Evolutionary conservation across 2,329 filamentous ascomycete genomes (phyloP).

Genomic region (Clonostachys rosea): DNA sequence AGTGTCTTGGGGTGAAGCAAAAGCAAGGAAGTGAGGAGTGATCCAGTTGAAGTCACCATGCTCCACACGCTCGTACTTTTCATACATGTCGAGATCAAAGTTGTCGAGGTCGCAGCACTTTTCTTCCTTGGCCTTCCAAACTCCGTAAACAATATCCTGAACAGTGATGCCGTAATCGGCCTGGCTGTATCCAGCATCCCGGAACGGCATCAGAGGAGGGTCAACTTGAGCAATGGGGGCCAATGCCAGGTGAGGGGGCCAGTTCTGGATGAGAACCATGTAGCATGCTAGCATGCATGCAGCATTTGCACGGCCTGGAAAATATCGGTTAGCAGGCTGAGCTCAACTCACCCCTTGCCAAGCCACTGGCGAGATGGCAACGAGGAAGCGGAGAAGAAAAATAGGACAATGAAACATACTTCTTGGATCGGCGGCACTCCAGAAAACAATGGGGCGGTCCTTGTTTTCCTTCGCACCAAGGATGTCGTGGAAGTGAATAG

Average conservation of each 20-base stretch:
- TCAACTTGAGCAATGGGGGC: conserved; percentile 96
- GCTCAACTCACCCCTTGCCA: background rate
- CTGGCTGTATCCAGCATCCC: conserved; percentile 96
- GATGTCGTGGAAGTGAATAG: conserved; percentile 92
- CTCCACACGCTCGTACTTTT: conserved; percentile 91
- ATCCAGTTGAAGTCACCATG: conserved; percentile 99
- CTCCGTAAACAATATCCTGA: conserved; percentile 95
- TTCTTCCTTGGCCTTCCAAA: conserved; percentile 98
- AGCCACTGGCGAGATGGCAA: background rate
- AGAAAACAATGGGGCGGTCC: conserved; percentile 88
- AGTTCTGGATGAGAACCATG: conserved; percentile 97
- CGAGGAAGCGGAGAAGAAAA: background rate
- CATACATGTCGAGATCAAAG: conserved; percentile 96
- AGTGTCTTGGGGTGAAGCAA: conserved; percentile 86
- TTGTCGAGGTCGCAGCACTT: conserved; percentile 86
- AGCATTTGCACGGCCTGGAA: conserved; percentile 80
- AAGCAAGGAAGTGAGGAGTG: conserved; percentile 89
- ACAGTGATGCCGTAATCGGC: conserved; percentile 94
- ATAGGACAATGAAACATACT: conserved; percentile 51
- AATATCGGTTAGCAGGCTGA: background rate
- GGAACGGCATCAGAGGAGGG: conserved; percentile 96
- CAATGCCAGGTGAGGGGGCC: conserved; percentile 92
- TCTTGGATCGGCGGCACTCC: conserved; percentile 86
- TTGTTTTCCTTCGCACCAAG: conserved; percentile 88
- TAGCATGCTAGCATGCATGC: conserved; percentile 95